Base-by-base conservation (phyloP, 345 rosid genomes). In the Theobroma cacao region DNA sequence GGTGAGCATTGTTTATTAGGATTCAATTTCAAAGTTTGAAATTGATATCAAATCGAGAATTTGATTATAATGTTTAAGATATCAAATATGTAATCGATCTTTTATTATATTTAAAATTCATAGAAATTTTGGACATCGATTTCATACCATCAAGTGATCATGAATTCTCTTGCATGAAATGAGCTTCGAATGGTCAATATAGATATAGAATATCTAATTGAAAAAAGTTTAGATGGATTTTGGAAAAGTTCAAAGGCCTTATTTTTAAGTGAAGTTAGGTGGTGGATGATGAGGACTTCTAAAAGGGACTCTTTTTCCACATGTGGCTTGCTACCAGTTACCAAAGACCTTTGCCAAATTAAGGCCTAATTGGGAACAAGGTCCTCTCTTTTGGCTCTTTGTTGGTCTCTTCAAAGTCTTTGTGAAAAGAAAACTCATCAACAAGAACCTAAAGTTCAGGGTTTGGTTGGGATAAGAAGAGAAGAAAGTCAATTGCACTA, bases 251-350 rank as follows among this genome's bases (percentile, higher is more conserved):
- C 10, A 74, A n/a, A 73, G 79, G 77, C 79, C 73, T 85, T 41
- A 65, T 3, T 72, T 78, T 78, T 43, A 83, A 85, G 84, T n/a
- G 3, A 50, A 50, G 55, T 69, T 47, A 17, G 84, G 53, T 82
- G 34, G 79, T 68, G 59, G 81, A 70, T 75, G 81, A 79, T 81
- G 75, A 53, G 75, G 82, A 72, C 80, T 58, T 34, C 22, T 60
- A 4, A 33, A 31, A 36, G 8, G 55, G 26, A 67, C 12, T 59
- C 47, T 60, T 30, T 43, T 2, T 65, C 75, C 72, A 77, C 82
- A 75, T 62, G 58, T 75, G 82, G 81, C 81, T 72, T 74, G 74
- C 67, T 40, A 43, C 50, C 74, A 80, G 74, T 55, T 41, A 43
- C 48, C 78, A 82, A 55, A 60, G 58, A 81, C 62, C 74, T 53